Percentiles rank a stretch among this genome's conserved stretches.
These are phyloP conservation scores for Solanum sparsipilum DNA, from an alignment of 257 asterid genomes.

Conservation along the genomic window DNA sequence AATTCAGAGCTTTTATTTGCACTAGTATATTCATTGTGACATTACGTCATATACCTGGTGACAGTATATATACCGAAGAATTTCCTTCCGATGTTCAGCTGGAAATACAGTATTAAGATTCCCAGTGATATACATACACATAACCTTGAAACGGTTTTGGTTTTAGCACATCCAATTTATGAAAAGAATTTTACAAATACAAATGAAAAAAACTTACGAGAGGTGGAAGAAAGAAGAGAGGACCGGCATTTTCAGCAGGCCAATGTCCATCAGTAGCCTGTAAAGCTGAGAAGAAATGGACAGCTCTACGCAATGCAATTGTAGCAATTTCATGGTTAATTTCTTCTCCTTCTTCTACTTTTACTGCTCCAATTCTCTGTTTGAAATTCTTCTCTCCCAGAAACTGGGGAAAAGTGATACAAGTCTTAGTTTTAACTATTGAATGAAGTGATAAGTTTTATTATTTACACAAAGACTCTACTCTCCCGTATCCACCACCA, in stretches of 20 bases:
- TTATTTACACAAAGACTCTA: no score
- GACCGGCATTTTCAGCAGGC: constrained; percentile 86
- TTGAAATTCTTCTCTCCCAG: constrained; percentile 32
- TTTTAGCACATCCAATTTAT: not conserved
- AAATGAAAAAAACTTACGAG: constrained; percentile 15
- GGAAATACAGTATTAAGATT: constrained; percentile 47
- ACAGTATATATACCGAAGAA: no score
- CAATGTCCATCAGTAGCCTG: constrained; percentile 86
- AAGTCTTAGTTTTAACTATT: no score
- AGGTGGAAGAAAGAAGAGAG: constrained; percentile 76
- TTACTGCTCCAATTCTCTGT: constrained; percentile 55
- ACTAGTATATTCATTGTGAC: no score
- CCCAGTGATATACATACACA: constrained; percentile 49
- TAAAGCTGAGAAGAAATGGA: constrained; percentile 59
- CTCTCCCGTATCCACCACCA: no score
- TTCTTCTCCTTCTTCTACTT: constrained; percentile 57
- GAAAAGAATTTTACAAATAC: no score
- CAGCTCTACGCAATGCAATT: constrained; percentile 44
- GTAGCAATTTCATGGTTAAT: constrained; percentile 33
- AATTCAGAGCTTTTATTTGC: no score
- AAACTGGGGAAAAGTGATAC: no score
- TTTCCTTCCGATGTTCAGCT: not conserved
- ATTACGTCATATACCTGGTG: no score
- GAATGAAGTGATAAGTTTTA: no score
- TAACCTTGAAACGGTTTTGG: constrained; percentile 30